Conservation (phyloP, 2,329 filamentous ascomycete genomes). For the Arthrocladium fulminans region DNA sequence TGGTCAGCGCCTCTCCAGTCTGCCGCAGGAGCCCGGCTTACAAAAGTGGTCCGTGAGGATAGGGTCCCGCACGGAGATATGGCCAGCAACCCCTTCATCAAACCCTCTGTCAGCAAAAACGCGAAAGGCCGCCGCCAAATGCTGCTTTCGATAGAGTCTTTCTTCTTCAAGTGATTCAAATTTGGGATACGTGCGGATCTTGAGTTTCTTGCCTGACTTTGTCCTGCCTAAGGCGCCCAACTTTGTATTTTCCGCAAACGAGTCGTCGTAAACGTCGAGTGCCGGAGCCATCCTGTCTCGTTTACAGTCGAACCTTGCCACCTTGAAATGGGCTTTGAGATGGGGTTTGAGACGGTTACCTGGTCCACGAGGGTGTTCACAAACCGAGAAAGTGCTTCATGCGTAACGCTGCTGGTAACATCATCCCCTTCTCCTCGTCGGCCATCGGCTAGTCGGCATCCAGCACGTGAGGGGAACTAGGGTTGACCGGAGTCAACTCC, state of each 20-base stretch:
- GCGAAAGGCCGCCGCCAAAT: constrained; percentile 39
- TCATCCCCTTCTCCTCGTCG: background rate
- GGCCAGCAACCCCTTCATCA: constrained; percentile 34
- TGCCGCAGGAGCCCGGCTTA: constrained; percentile 13
- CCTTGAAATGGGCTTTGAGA: background rate
- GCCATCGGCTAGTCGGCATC: background rate
- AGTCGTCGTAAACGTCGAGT: constrained; percentile 28
- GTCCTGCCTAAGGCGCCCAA: constrained; percentile 41
- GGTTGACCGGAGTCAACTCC: background rate
- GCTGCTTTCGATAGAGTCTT: constrained; percentile 37
- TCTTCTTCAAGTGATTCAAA: constrained; percentile 35
- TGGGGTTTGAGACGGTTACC: too few relatives aligned
- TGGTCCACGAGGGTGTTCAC: too few relatives aligned
- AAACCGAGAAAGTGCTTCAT: too few relatives aligned
- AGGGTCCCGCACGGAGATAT: constrained; percentile 36
- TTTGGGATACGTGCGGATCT: constrained; percentile 39
- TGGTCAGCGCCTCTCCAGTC: background rate
- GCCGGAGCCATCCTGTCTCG: constrained; percentile 28
- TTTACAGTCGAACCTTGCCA: background rate
- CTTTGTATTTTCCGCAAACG: constrained; percentile 33
- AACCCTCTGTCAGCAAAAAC: constrained; percentile 35
- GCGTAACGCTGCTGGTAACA: too few relatives aligned
- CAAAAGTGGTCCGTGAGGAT: constrained; percentile 33
- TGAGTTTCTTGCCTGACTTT: constrained; percentile 36
- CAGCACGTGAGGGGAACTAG: background rate